Base-by-base conservation (phyloP, 805 yeast species). In the Cyberlindnera nakhonratchasimensis region DNA sequence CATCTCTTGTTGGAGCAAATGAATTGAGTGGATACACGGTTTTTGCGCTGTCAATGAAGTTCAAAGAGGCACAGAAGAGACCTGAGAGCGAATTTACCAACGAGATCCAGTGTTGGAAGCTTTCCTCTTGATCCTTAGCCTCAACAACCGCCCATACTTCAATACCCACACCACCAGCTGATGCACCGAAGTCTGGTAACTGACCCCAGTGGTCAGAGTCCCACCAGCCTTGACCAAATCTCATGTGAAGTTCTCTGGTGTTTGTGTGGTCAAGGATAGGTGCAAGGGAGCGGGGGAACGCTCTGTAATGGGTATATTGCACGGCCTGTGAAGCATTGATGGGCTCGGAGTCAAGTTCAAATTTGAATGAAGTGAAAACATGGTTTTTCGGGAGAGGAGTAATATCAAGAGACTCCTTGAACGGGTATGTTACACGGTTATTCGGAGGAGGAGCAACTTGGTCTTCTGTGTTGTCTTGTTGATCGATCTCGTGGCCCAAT, bases 191-290 rank as follows among this genome's bases (percentile, higher is more conserved):
- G 34, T 67, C 64, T 0, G 97, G 96, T 30, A 87, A 69, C 34
- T 70, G 66, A 0, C 98, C 98, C 95, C 96, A 93, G 7, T 72
- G 67, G 45, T 83, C 86, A 1, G 90, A 68, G 57, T 93, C 96
- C 91, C 96, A 93, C 80, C 89, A 85, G 0, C 99, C 99, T 62
- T 87, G 95, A 2, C 95, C 77, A 58, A 93, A 93, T 41, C 97
- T 67, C 46, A 93, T 65, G 60, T 87, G 96, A 34, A 93, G 67
- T 54, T 86, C 90, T 41, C 85, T 71, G 0, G 95, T 75, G 45
- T 74, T 70, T 2, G 95, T 75, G 11, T 72, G 63, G 31, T 75
- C 78, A 12, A 93, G 58, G 2, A 91, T 72, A 22, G 95, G 93
- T 4, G 88, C 91, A 8, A 93, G 65, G 1, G 88, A 70, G 46